These are phyloP conservation scores for Haematococcus sp. DNA, from an alignment of 139 green algal species.

Conservation along the genomic window DNA sequence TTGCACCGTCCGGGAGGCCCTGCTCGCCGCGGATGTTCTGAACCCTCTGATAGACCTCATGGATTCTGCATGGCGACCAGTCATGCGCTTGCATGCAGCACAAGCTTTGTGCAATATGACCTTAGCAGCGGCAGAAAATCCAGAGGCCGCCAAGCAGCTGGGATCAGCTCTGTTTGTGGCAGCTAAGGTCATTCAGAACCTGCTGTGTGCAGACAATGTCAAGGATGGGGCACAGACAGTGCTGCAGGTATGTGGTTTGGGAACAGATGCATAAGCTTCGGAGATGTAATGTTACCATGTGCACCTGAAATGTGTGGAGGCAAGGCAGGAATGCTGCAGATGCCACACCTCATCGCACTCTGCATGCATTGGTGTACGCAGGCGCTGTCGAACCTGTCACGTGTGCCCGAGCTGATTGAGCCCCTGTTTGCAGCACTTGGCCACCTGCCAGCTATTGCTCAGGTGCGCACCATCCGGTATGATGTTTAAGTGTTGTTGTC, in stretches of 20 bases:
- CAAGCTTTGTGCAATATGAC: slow-evolving; percentile 6
- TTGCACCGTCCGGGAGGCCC: too few species aligned
- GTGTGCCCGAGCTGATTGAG: slow-evolving; percentile 7
- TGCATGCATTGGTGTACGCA: background rate
- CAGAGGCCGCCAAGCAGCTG: background rate
- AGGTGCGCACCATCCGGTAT: background rate
- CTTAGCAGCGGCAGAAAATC: background rate
- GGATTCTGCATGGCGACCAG: too few species aligned
- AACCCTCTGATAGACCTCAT: too few species aligned
- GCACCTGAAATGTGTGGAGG: too few species aligned
- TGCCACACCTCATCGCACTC: background rate
- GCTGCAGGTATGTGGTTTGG: background rate
- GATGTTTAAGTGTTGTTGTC: background rate
- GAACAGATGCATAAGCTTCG: too few species aligned
- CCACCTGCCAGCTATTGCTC: slow-evolving; percentile 1
- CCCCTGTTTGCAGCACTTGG: background rate
- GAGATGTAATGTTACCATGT: too few species aligned
- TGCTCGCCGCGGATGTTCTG: too few species aligned
- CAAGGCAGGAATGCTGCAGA: too few species aligned
- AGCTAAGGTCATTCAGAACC: background rate
- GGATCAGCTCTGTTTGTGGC: background rate
- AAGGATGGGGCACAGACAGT: background rate
- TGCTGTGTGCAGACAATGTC: background rate
- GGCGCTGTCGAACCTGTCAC: slow-evolving; percentile 8
- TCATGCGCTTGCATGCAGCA: background rate